Conservation (phyloP, 1,139 yeast species). For the Nakaseomyces glabratus region DNA sequence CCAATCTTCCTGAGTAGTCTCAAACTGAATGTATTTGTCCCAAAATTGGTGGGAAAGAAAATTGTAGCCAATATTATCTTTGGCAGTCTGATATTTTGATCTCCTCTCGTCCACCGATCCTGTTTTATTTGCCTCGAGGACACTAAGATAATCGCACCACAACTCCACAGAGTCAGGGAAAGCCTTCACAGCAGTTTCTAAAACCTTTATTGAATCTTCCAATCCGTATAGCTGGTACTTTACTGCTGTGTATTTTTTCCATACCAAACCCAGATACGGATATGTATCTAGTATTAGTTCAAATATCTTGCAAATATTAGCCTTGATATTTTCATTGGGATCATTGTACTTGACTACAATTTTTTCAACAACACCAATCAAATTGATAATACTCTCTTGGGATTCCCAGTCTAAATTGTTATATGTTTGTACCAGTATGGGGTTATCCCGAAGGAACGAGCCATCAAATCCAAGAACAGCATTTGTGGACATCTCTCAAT, state of each 20-base stretch:
- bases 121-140: slow-evolving; percentile 36
- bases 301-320: slow-evolving; percentile 31
- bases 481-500: too few relatives aligned
- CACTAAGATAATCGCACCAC: slow-evolving; percentile 56
- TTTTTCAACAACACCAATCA: slow-evolving; percentile 28
- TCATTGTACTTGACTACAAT: slow-evolving; percentile 30
- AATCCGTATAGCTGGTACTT: slow-evolving; percentile 49
- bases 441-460: slow-evolving; percentile 31
- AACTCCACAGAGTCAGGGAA: slow-evolving; percentile 54
- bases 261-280: slow-evolving; percentile 49
- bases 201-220: slow-evolving; percentile 39
- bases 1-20: slow-evolving; percentile 26
- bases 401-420: slow-evolving; percentile 22
- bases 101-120: slow-evolving; percentile 32
- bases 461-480: background rate
- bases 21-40: slow-evolving; percentile 53
- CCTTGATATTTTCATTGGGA: slow-evolving; percentile 29
- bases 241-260: slow-evolving; percentile 52
- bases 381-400: slow-evolving; percentile 21
- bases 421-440: slow-evolving; percentile 24
- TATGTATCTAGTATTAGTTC: slow-evolving; percentile 39
- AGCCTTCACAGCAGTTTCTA: slow-evolving; percentile 40
- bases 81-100: slow-evolving; percentile 36
- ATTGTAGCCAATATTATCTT: slow-evolving; percentile 41
- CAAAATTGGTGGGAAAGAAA: slow-evolving; percentile 56